phyloP scores from a whole-genome alignment of 73 alveolate species.

The Tetrahymena borealis region DNA sequence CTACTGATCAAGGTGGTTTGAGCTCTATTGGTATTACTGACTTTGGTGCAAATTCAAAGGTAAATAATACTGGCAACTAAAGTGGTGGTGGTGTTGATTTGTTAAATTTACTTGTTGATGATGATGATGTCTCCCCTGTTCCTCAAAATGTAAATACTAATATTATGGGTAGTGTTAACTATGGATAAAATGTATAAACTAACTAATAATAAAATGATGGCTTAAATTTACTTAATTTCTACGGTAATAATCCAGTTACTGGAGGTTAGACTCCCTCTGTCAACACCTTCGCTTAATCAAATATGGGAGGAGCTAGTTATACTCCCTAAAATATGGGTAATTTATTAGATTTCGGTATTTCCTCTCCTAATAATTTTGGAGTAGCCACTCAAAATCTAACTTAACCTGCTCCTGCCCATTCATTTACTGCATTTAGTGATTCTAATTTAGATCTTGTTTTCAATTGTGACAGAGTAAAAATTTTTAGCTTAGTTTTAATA shows the following conservation, averaged over 20 bases:
- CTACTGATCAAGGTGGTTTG: background rate
- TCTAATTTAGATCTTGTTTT: conserved; percentile 16
- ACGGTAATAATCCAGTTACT: background rate
- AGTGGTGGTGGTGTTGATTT: background rate
- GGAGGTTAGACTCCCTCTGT: background rate
- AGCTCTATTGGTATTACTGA: background rate
- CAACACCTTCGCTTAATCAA: background rate
- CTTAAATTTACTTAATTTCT: background rate
- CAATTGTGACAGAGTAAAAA: conserved; percentile 10
- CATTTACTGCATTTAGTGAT: conserved; percentile 34
- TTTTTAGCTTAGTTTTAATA: background rate
- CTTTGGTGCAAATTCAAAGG: background rate
- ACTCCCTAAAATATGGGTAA: background rate
- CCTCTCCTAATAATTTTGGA: background rate
- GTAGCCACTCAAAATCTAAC: background rate
- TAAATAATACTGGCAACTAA: background rate
- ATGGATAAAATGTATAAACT: background rate
- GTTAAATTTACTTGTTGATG: background rate
- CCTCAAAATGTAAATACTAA: background rate
- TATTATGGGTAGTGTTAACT: background rate
- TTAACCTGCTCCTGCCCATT: background rate
- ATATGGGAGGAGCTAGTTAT: background rate
- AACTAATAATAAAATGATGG: background rate
- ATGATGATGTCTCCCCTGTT: conserved; percentile 3
- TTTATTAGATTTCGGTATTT: background rate